A percentile compares a stretch with the other conserved stretches of the same genome.
Evolutionary conservation across 306 rosid genomes (phyloP).

Genomic region (Quercus mongolica): DNA sequence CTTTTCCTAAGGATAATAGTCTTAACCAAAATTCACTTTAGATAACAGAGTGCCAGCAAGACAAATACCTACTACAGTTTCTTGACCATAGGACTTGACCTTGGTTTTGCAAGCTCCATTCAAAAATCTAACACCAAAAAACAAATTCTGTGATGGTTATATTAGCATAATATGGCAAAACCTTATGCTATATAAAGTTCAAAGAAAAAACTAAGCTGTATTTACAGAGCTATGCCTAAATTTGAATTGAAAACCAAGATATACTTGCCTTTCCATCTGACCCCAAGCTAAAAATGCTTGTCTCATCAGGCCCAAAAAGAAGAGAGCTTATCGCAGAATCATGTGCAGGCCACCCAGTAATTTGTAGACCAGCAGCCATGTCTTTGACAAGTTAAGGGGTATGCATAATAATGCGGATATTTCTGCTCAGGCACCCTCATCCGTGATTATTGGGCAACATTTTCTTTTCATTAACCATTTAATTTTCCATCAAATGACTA

Average conservation of each 20-base stretch:
- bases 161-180: neutral
- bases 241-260: neutral
- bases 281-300: conserved; percentile 93
- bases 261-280: conserved; percentile 82
- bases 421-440: neutral
- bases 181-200: neutral
- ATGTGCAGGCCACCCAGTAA: conserved; percentile 99
- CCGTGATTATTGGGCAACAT: neutral
- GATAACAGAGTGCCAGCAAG: conserved; percentile 10
- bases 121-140: conserved; percentile 62
- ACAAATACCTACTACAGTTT: conserved; percentile 65
- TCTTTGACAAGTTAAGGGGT: conserved; percentile 69
- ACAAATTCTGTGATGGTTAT: neutral
- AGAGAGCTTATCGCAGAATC: conserved; percentile 90
- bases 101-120: conserved; percentile 98
- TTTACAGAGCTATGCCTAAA: conserved; percentile 3
- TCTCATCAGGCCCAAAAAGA: conserved; percentile 95
- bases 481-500: neutral
- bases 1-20: neutral
- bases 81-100: conserved; percentile 94
- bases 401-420: neutral
- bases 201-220: neutral
- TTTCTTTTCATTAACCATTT: neutral
- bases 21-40: neutral
- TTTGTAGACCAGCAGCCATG: conserved; percentile 95